Evolutionary conservation across 2,329 filamentous ascomycete genomes (phyloP), one percentile per base, ranked within the genome.

Genomic region (Colletotrichum spinosum): DNA sequence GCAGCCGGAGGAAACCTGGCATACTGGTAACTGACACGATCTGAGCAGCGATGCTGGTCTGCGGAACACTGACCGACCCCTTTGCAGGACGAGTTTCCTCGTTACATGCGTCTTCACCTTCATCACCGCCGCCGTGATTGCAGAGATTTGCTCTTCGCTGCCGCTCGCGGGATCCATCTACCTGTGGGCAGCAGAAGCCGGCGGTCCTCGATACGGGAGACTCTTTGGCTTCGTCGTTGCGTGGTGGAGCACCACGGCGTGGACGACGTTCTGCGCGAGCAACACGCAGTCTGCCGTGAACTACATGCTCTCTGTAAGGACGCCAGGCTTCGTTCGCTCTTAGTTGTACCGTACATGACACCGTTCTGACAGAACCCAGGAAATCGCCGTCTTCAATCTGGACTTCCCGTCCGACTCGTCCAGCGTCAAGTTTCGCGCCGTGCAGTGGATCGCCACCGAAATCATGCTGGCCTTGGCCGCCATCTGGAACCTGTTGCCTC

Each of bases 241-340:
- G 0, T 88, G 86, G 86, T 88, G 86, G 86, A 86, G 83, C 69
- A 87, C 85, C 0, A 88, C 86, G 0, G 86, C 86, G 1, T 88
- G 86, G 86, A 88, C 86, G 2, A 88, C 83, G 0, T 85, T 85
- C 60, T 85, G 83, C 71, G 83, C 83, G 3, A 85, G 83, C 67
- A 85, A 85, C 68, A 84, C 82, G 0, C 83, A 85, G 64, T 76
- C 79, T 34, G 83, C 82, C 12, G 79, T 79, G 13, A 85, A 85
- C 65, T 85, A 84, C 54, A 82, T 85, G 80, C 80, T 85, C 51
- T 80, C 83, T 46, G 83, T 84, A 70, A 57, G 79, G 67, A 13
- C 10, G 12, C 9, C 12, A 9, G 15, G 13, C 25, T 25, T 1
- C 25, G 25, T 25, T 25, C 25, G 25, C 25, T 25, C 25, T 25